Evolutionary conservation across 495 filamentous ascomycete species (phyloP).

Genomic region (Xylaria nigripes): DNA sequence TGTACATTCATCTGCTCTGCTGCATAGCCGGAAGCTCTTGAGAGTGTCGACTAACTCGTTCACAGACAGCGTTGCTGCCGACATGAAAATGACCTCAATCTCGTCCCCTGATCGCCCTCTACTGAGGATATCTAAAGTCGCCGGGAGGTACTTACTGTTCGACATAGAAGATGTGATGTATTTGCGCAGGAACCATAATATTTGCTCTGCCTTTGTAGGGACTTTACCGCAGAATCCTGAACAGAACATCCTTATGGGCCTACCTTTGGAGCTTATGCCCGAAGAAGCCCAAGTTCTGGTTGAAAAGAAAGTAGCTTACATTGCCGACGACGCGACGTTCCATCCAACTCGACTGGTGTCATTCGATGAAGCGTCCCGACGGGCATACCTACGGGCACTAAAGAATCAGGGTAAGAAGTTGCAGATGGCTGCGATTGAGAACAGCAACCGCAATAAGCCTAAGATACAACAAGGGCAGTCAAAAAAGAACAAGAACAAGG

Average conservation of each 20-base stretch:
- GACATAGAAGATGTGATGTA: slow-evolving; percentile 74
- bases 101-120: slow-evolving; percentile 16
- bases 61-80: slow-evolving; percentile 9
- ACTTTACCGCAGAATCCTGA: slow-evolving; percentile 84
- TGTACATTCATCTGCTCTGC: slow-evolving; percentile 13
- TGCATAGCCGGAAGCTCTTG: slow-evolving; percentile 1
- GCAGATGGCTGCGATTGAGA: slow-evolving; percentile 26
- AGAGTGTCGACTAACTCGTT: slow-evolving; percentile 13
- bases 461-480: slow-evolving; percentile 16
- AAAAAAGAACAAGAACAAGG: slow-evolving; percentile 30
- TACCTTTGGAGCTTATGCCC: slow-evolving; percentile 81
- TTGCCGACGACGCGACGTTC: slow-evolving; percentile 64
- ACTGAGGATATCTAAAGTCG: slow-evolving; percentile 75
- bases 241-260: slow-evolving; percentile 87
- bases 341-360: slow-evolving; percentile 55
- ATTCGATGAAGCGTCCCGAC: slow-evolving; percentile 48
- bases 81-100: slow-evolving; percentile 19
- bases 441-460: slow-evolving; percentile 11
- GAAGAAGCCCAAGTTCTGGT: slow-evolving; percentile 83
- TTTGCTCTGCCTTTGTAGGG: slow-evolving; percentile 80
- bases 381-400: slow-evolving; percentile 34
- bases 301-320: slow-evolving; percentile 67
- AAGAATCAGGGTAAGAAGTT: slow-evolving; percentile 34
- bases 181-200: slow-evolving; percentile 71
- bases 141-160: slow-evolving; percentile 79